Evolutionary conservation across 78 protist species (phyloP), one percentile per base, ranked within the genome.

Genomic region (Emiliania huxleyi): DNA sequence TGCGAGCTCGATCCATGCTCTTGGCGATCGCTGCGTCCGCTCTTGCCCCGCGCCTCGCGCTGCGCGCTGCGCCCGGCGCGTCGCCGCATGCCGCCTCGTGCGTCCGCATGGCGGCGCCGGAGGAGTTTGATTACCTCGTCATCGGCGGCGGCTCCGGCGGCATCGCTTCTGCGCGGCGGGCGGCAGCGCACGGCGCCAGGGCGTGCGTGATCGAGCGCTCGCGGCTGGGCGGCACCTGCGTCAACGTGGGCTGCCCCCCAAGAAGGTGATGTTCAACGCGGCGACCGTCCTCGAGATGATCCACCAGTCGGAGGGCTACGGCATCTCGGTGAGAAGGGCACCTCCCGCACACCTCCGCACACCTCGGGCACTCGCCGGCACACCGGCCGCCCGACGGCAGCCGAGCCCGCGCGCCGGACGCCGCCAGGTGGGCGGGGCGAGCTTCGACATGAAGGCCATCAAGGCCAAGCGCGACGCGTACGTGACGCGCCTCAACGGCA

Each of bases 241-340:
- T 89, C 29, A 89, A 97, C 77, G 97, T 97, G 11, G 98, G 98
- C 37, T 97, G 98, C 91, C n/a, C n/a, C n/a, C n/a, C 62, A 97
- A 97, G 95, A 97, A 97, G 95, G 95, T 97, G 25, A 97, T 97
- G 98, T 96, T 91, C 91, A 92, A 93, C 85, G 93, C 97, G 42
- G 96, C 97, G 15, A 11, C 37, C 33, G 48, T 89, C 29, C 2
- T 42, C 45, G 77, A 89, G 75, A 26, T 44, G 22, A 4, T 89
- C 77, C 75, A 89, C 46, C 69, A 69, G 37, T 73, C 91, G 43
- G 35, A 8, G 3, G 91, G 79, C n/a, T 89, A 89, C 79, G 91
- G 91, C 69, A 19, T 52, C 37, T 1, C 3, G 25, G 43, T 46
- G n/a, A n/a, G n/a, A n/a, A n/a, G n/a, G n/a, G n/a, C n/a, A n/a